phyloP scores from a whole-genome alignment of 1,139 yeast species.

The Pichia sp. region DNA sequence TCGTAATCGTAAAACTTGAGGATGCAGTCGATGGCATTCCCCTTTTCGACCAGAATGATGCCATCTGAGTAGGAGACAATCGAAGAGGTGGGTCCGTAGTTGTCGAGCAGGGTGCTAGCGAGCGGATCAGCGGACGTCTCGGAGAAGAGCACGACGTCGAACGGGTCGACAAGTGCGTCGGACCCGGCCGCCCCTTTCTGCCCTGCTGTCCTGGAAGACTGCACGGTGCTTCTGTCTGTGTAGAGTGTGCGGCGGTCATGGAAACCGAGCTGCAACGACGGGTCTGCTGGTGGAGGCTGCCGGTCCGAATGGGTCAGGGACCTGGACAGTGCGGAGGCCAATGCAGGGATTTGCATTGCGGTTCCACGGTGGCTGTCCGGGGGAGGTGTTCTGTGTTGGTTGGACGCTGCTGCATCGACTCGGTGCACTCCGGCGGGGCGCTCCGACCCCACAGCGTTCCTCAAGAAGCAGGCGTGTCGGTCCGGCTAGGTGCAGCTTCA shows the following conservation, averaged over 20 bases:
- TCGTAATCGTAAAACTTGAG: conserved; percentile 2
- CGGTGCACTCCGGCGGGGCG: too few species aligned
- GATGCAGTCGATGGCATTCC: neutral
- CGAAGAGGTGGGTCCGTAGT: neutral
- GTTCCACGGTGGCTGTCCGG: neutral
- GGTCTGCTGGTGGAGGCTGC: neutral
- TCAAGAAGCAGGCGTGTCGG: too few species aligned
- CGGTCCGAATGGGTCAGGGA: conserved; percentile 7
- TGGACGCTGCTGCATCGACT: too few species aligned
- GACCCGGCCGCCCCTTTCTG: neutral
- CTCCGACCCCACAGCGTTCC: too few species aligned
- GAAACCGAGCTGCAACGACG: neutral
- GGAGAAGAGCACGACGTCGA: neutral
- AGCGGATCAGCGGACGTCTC: neutral
- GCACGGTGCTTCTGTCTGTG: neutral
- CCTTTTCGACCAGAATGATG: neutral
- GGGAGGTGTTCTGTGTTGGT: too few species aligned
- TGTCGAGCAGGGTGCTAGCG: neutral
- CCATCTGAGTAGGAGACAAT: conserved; percentile 6
- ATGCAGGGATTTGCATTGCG: conserved; percentile 11
- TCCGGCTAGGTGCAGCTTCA: too few species aligned
- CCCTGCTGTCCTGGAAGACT: neutral
- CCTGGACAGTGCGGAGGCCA: conserved; percentile 15
- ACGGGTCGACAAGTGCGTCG: neutral
- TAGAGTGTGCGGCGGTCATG: neutral